phyloP scores from a whole-genome alignment of 208 protist species.

The Wallacemonas sp. region DNA sequence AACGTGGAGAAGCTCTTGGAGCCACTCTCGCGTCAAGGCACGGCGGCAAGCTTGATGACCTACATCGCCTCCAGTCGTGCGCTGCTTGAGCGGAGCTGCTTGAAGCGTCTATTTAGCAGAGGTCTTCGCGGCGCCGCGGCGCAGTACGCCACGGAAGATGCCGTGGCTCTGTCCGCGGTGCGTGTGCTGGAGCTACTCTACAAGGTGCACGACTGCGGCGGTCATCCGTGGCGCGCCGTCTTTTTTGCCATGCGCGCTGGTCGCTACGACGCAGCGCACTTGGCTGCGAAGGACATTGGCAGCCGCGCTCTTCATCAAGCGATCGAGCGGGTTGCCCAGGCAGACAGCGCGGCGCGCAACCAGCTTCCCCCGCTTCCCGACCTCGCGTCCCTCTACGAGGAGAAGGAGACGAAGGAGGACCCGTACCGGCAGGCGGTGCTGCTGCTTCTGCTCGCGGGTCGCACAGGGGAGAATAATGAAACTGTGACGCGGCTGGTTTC shows the following conservation, averaged over 20 bases:
- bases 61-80: conserved; percentile 63
- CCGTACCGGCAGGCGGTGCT: conserved; percentile 72
- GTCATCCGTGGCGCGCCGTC: conserved; percentile 59
- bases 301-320: conserved; percentile 35
- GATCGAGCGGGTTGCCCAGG: conserved; percentile 31
- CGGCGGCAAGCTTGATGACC: conserved; percentile 39
- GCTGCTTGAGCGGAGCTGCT: conserved; percentile 68
- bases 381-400: conserved; percentile 58
- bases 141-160: conserved; percentile 40
- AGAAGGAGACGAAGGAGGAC: conserved; percentile 50
- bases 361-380: conserved; percentile 34
- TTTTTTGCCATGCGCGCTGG: conserved; percentile 78
- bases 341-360: conserved; percentile 32
- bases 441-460: conserved; percentile 69
- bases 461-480: conserved; percentile 49
- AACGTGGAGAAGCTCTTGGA: conserved; percentile 51
- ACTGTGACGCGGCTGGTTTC: conserved; percentile 24
- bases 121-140: conserved; percentile 24
- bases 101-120: conserved; percentile 42
- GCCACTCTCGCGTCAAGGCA: conserved; percentile 42
- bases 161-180: conserved; percentile 46
- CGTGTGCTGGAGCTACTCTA: conserved; percentile 56
- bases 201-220: conserved; percentile 25
- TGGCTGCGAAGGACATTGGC: conserved; percentile 41
- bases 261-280: conserved; percentile 71